Percentiles rank a stretch among this genome's conserved stretches.
phyloP scores from a whole-genome alignment of 176 grass and related monocot genomes.

The Oropetium thomaeum region DNA sequence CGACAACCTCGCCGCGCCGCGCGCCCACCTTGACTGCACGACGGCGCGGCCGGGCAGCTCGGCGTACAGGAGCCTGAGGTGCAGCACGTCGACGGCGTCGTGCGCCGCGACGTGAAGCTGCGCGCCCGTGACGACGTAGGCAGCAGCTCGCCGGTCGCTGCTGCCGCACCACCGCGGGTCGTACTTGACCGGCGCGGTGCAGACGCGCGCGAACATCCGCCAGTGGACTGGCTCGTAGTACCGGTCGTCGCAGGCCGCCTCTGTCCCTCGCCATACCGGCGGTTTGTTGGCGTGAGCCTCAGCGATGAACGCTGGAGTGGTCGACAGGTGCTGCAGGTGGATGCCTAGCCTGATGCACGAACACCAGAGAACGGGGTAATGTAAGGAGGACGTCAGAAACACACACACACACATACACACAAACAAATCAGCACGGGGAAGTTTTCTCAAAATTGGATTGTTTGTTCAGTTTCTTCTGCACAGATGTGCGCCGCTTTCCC shows the following conservation, averaged over 20 bases:
- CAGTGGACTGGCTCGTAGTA: slow-evolving; percentile 67
- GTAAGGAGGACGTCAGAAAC: background rate
- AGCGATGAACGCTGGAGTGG: slow-evolving; percentile 56
- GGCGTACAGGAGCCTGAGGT: slow-evolving; percentile 65
- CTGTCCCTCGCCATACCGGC: slow-evolving; percentile 50
- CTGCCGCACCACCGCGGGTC: slow-evolving; percentile 40
- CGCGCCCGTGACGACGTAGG: slow-evolving; percentile 63
- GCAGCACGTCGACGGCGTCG: slow-evolving; percentile 42
- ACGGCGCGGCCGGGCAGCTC: slow-evolving; percentile 52
- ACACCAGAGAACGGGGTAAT: background rate
- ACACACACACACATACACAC: too few relatives aligned
- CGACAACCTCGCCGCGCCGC: slow-evolving; percentile 7
- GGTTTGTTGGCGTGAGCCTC: slow-evolving; percentile 6
- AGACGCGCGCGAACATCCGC: slow-evolving; percentile 67
- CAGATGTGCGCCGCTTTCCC: too few relatives aligned
- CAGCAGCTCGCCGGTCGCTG: slow-evolving; percentile 13
- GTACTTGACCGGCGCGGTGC: slow-evolving; percentile 65
- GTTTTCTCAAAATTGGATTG: background rate
- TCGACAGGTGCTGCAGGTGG: slow-evolving; percentile 72
- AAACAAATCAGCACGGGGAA: background rate
- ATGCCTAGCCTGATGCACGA: slow-evolving; percentile 49
- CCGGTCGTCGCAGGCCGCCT: slow-evolving; percentile 46
- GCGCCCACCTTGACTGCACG: slow-evolving; percentile 64
- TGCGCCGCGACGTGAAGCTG: slow-evolving; percentile 54
- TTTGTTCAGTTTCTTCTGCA: background rate